Evolutionary conservation across 2,329 filamentous ascomycete genomes (phyloP), one percentile per base, ranked within the genome.

Genomic region (Colletotrichum sp.): DNA sequence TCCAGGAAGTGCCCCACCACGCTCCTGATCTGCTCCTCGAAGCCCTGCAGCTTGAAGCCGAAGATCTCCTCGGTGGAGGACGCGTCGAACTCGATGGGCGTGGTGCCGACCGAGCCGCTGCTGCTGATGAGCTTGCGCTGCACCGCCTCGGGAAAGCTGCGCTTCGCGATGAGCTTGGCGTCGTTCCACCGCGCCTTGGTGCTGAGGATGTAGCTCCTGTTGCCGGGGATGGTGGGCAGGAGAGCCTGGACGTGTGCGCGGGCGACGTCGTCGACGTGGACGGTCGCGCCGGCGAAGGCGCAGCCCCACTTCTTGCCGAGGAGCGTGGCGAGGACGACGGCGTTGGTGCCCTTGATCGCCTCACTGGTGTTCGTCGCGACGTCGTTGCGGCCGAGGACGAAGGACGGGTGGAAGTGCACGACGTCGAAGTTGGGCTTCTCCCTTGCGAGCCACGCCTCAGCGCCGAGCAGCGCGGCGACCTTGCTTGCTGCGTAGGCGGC

Each of bases 211-310:
- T 84, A 83, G 77, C 83, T 80, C 72, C 82, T 79, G 64, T 82
- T 82, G 8, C 82, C 83, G 2, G 81, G 74, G 7, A 86, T 77
- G 2, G 78, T 76, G 32, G 80, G 79, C 28, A 83, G 75, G 7
- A 87, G 81, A 6, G 86, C 84, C 7, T 78, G 76, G 32, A 87
- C 82, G 68, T 87, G 86, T 8, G 82, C 81, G 30, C 80, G 80
- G 3, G 85, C 85, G 6, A 85, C 84, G 70, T 87, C 85, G 67
- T 86, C 82, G 18, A 85, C 78, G 72, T 86, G 83, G 16, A 86
- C 85, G 10, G 81, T 81, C 18, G 78, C 79, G 24, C 84, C 84
- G 7, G 80, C 77, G 28, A 80, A 78, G 10, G 68, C 72, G 24
- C 76, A 70, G 2, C 79, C 78, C 57, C 78, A 78, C 28, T 77